Evolutionary conservation across 1,284 basidiomycete species (phyloP), one percentile per base, ranked within the genome.

Genomic region (Microbotryum silenes-acaulis): DNA sequence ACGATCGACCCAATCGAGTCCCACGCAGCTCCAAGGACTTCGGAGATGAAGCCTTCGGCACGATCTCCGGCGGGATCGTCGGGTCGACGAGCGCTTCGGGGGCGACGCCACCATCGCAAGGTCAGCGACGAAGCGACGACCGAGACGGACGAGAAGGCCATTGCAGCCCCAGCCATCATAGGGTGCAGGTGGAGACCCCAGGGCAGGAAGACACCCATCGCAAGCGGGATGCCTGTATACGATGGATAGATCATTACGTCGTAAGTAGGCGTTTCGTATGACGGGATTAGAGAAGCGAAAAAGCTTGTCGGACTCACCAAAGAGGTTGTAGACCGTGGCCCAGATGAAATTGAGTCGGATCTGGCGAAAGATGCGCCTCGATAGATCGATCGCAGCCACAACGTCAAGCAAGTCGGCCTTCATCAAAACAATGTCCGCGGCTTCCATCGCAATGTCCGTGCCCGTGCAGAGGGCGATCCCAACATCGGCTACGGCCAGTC

Each of bases 341-440:
- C 92, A 96, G 57, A 91, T 75, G 54, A 96, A 83, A 76, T 96
- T 96, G 47, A 72, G 59, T 79, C 75, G 83, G 78, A 99, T 98
- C 68, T 93, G 91, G 42, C 80, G 75, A 78, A 97, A 97, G 73
- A 99, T 98, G 51, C 83, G 80, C 54, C 84, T 83, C 12, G 92
- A 91, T 56, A 99, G 85, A 74, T 97, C 84, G 31, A 98, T 83
- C 0, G 94, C 91, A 0, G 94, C 91, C 62, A 97, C 91, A 60
- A 99, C 96, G 74, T 98, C 96, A 58, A 97, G 82, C 10, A 98
- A 82, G 74, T 97, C 91, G 7, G 89, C 88, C 59, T 90, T 87
- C 89, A 98, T 97, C 62, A 99, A 85, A 16, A 99, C 93, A 64
- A 98, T 87, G 75, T 96, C 91, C 9, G 96, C 96, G 0, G 96